A percentile compares a stretch with the other conserved stretches of the same genome.
phyloP scores from a whole-genome alignment of 2,329 filamentous ascomycete species.

The Ophiostoma himal-ulmi region DNA sequence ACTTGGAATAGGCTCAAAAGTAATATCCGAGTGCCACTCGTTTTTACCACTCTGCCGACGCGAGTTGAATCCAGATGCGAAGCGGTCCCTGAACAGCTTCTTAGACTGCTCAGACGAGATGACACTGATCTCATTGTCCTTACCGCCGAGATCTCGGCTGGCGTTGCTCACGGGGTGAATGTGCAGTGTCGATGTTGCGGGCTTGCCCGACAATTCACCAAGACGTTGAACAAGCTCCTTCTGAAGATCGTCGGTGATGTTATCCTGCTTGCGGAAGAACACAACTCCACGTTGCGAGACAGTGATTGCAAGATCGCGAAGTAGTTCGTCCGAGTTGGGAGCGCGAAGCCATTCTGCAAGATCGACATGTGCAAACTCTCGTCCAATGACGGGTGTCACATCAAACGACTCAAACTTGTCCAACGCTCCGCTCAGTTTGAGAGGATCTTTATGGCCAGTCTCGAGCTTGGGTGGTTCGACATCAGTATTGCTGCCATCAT shows the following conservation, averaged over 20 bases:
- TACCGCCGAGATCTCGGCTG: conserved; percentile 16
- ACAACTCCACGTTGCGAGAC: conserved; percentile 47
- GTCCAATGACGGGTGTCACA: not conserved
- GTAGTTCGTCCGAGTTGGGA: conserved; percentile 48
- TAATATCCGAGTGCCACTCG: conserved; percentile 45
- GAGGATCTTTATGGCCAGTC: not conserved
- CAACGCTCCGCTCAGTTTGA: not conserved
- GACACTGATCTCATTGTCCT: conserved; percentile 41
- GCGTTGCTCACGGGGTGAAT: conserved; percentile 41
- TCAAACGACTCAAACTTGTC: not conserved
- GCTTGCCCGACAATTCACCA: conserved; percentile 30
- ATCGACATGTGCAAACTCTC: not conserved
- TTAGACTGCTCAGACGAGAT: conserved; percentile 40
- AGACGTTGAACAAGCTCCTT: conserved; percentile 25
- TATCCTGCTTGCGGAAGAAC: conserved; percentile 45
- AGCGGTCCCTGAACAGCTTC: conserved; percentile 19
- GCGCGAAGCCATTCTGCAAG: not conserved
- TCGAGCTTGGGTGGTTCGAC: not conserved
- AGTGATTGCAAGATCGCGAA: conserved; percentile 57
- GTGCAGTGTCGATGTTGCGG: conserved; percentile 46
- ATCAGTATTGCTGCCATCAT: not conserved
- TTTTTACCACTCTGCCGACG: conserved; percentile 21
- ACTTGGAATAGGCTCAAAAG: conserved; percentile 42
- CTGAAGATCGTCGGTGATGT: conserved; percentile 23
- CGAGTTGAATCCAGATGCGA: not conserved